phyloP scores from a whole-genome alignment of 1,284 basidiomycete genomes.

The Pyrrhoderma noxium region DNA sequence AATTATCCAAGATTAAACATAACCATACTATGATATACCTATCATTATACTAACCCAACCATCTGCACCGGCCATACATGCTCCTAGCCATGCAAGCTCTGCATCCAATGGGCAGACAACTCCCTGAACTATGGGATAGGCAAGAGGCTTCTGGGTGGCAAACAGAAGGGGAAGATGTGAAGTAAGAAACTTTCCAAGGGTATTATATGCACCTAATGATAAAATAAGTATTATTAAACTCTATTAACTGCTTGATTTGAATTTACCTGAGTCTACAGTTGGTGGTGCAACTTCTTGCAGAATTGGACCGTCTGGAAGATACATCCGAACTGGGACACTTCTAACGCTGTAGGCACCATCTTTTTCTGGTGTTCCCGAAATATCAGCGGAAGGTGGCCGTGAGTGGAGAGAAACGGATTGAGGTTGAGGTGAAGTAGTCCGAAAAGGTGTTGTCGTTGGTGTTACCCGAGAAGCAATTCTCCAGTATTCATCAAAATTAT shows the following conservation, averaged over 20 bases:
- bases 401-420: constrained; percentile 50
- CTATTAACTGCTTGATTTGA: constrained; percentile 3
- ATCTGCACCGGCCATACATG: constrained; percentile 85
- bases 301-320: constrained; percentile 87
- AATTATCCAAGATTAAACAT: too few relatives aligned
- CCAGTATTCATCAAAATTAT: constrained; percentile 94
- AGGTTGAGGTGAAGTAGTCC: constrained; percentile 44
- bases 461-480: constrained; percentile 84
- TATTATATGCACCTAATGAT: constrained; percentile 52
- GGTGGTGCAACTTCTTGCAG: constrained; percentile 86
- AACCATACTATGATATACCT: constrained; percentile 32
- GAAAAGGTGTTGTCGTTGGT: constrained; percentile 51
- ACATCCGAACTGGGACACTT: constrained; percentile 83
- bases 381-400: constrained; percentile 65
- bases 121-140: constrained; percentile 78
- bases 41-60: constrained; percentile 91
- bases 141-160: constrained; percentile 41
- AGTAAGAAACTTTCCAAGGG: constrained; percentile 52
- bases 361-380: constrained; percentile 45
- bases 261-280: constrained; percentile 56
- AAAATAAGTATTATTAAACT: not conserved
- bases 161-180: constrained; percentile 62
- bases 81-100: constrained; percentile 89
- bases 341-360: constrained; percentile 80
- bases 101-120: constrained; percentile 80